Conservation (phyloP, 192 early-diverging fungal genomes). For the Coemansia pectinata region DNA sequence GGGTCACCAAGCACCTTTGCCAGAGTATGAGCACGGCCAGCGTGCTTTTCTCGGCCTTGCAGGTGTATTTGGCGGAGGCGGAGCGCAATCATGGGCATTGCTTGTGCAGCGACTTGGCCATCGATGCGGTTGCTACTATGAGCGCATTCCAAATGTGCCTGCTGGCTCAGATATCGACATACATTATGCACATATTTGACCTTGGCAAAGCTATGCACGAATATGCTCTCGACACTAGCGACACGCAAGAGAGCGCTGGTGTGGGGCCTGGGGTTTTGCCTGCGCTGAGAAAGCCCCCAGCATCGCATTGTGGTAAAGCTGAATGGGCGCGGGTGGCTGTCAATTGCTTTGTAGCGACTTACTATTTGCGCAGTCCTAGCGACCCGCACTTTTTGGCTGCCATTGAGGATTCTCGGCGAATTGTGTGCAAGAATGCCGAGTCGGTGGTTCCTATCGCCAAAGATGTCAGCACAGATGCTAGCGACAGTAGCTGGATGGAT, state of each 20-base stretch:
- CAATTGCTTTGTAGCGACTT: constrained; percentile 20
- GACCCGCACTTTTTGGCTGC: constrained; percentile 35
- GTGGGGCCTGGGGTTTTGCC: background rate
- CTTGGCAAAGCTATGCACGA: constrained; percentile 1
- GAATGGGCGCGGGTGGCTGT: constrained; percentile 15
- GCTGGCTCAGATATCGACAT: constrained; percentile 23
- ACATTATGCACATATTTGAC: constrained; percentile 18
- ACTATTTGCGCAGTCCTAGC: constrained; percentile 9
- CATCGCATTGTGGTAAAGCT: background rate
- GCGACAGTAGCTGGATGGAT: background rate
- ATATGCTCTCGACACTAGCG: background rate
- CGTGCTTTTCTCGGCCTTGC: constrained; percentile 25
- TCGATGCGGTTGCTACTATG: constrained; percentile 5
- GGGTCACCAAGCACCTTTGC: background rate
- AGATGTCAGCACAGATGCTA: background rate
- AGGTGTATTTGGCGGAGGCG: constrained; percentile 15
- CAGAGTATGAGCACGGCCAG: background rate
- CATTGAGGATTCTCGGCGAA: background rate
- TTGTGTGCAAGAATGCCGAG: background rate
- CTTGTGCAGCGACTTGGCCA: constrained; percentile 4
- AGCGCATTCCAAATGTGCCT: constrained; percentile 17
- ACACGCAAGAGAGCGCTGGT: background rate
- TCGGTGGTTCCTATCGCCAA: background rate
- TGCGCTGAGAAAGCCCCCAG: background rate
- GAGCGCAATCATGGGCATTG: constrained; percentile 10